Percentiles rank a stretch among this genome's conserved stretches.
These are phyloP conservation scores for Scheffersomyces insectosa DNA, from an alignment of 1,139 yeast genomes.

Conservation along the genomic window DNA sequence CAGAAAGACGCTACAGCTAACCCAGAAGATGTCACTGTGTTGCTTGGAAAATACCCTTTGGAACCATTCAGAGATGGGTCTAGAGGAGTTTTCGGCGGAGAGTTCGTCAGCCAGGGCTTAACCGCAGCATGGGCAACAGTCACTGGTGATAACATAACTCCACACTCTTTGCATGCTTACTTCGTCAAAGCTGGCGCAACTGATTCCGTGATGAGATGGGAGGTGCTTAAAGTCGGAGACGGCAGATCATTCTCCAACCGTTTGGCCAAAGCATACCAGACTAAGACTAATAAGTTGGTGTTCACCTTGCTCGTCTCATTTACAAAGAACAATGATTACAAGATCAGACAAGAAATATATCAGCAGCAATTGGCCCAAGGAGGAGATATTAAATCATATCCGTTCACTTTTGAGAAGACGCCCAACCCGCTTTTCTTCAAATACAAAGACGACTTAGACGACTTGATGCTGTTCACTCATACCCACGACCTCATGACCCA, in stretches of 20 bases:
- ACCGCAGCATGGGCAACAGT: slow-evolving; percentile 42
- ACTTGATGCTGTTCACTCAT: slow-evolving; percentile 25
- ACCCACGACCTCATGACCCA: slow-evolving; percentile 29
- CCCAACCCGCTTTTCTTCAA: slow-evolving; percentile 35
- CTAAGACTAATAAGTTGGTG: slow-evolving; percentile 29
- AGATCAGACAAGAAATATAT: slow-evolving; percentile 11
- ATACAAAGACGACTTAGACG: slow-evolving; percentile 31
- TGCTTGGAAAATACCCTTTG: slow-evolving; percentile 37
- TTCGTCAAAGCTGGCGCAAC: slow-evolving; percentile 40
- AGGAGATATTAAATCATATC: slow-evolving; percentile 17
- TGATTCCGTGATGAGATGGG: slow-evolving; percentile 36
- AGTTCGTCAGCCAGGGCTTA: slow-evolving; percentile 34
- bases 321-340: slow-evolving; percentile 28
- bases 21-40: slow-evolving; percentile 11
- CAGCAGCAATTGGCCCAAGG: slow-evolving; percentile 8
- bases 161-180: slow-evolving; percentile 43
- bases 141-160: slow-evolving; percentile 26
- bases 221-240: slow-evolving; percentile 30
- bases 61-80: slow-evolving; percentile 31
- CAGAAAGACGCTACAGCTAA: slow-evolving; percentile 3
- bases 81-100: slow-evolving; percentile 47
- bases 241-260: slow-evolving; percentile 40
- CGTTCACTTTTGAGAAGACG: slow-evolving; percentile 30
- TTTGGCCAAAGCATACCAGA: slow-evolving; percentile 35
- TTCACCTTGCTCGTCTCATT: slow-evolving; percentile 38